A percentile compares a stretch with the other conserved stretches of the same genome.
phyloP scores from a whole-genome alignment of 2,329 filamentous ascomycete species.

The Didymella keratinophila region DNA sequence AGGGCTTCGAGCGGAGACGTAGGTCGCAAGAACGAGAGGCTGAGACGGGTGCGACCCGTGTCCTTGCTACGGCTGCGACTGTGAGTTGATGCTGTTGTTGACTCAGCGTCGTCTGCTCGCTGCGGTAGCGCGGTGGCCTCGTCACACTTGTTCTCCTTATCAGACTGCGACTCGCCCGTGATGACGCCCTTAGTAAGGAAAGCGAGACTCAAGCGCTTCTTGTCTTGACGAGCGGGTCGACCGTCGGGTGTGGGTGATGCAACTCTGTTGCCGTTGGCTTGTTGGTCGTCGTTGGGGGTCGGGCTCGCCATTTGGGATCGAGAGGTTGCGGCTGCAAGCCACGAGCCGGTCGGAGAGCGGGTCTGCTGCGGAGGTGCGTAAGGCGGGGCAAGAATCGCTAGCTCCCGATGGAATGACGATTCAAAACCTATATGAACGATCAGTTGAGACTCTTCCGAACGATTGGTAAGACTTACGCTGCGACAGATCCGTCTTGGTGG shows the following conservation, averaged over 20 bases:
- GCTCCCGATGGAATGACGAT: conserved; percentile 54
- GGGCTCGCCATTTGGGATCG: conserved; percentile 41
- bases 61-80: conserved; percentile 48
- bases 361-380: conserved; percentile 38
- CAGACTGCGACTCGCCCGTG: conserved; percentile 34
- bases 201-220: conserved; percentile 50
- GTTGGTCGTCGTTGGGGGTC: conserved; percentile 28
- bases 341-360: conserved; percentile 47
- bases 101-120: conserved; percentile 33
- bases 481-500: conserved; percentile 67
- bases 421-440: conserved; percentile 53
- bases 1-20: conserved; percentile 43
- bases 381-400: conserved; percentile 51
- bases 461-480: conserved; percentile 63
- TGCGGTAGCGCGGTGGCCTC: conserved; percentile 10
- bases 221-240: conserved; percentile 47
- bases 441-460: conserved; percentile 20
- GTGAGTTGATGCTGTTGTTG: conserved; percentile 31
- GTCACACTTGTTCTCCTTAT: conserved; percentile 26
- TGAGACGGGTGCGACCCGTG: conserved; percentile 36
- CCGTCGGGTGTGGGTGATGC: conserved; percentile 33
- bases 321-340: conserved; percentile 40
- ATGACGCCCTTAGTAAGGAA: conserved; percentile 50
- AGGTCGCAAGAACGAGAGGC: conserved; percentile 42
- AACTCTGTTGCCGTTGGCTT: conserved; percentile 38